Evolutionary conservation across 345 rosid genomes (phyloP), one percentile per base, ranked within the genome.

Genomic region (Clausena lansium): DNA sequence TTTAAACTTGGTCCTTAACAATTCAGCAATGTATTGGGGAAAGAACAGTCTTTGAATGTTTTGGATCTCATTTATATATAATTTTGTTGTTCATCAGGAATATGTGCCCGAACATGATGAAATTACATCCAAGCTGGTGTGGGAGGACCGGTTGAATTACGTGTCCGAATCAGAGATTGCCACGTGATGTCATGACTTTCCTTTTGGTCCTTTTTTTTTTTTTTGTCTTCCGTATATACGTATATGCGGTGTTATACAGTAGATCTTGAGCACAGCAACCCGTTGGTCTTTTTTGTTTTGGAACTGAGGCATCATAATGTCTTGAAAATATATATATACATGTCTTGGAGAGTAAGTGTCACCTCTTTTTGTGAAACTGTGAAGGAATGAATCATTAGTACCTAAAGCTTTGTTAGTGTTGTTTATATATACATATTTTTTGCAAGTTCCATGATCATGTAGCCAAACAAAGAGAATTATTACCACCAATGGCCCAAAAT

Each of bases 71-170:
- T 22, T 55, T 71, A 6, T 67, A 6, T 67, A 5, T 24, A 58
- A 5, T 25, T 30, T 39, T 61, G 38, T 22, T 63, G 15, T 72
- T 70, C 36, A 7, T 20, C 85, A 95, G 98, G 98, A 93, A 62
- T 88, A 95, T 67, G 93, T 77, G 30, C 94, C 98, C 0, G 95
- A 91, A 74, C 83, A 87, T 27, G 90, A 95, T 79, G 98, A 93
- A 77, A 74, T 88, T 50, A 89, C 94, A 22, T 83, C 98, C 25
- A 93, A 92, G 79, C 68, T 95, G 83, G 97, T 85, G 67, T 95
- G 98, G 98, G 98, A 91, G 41, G 97, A 88, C 64, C 89, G 94
- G 83, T 81, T 90, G 32, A 77, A 85, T 67, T 91, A 81, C 50
- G 87, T 84, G 73, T 74, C 93, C 3, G 94, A 89, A 76, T 81